These are phyloP conservation scores for Ustilago crameri DNA, from an alignment of 1,284 basidiomycete genomes.

Conservation along the genomic window DNA sequence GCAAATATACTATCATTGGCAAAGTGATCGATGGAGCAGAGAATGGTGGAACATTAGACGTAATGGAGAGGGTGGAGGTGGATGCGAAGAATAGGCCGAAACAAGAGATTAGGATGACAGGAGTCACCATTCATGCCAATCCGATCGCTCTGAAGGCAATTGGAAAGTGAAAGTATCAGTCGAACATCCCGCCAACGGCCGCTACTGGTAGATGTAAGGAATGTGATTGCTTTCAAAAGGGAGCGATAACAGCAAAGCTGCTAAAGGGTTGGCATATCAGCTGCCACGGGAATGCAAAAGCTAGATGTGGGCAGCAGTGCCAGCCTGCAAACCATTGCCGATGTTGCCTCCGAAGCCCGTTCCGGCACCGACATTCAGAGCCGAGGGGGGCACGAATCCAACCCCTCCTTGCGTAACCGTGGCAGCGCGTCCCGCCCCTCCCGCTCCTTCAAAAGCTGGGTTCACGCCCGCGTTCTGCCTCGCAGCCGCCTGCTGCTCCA, in stretches of 20 bases:
- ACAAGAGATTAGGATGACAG: conserved; percentile 81
- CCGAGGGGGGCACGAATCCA: conserved; percentile 18
- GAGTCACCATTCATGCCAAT: conserved; percentile 93
- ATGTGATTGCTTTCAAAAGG: not conserved
- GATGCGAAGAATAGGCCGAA: conserved; percentile 88
- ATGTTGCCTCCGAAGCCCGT: conserved; percentile 16
- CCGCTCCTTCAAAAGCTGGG: not conserved
- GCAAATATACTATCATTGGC: conserved; percentile 65
- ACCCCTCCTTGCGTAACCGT: conserved; percentile 21
- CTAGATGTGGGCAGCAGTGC: conserved; percentile 22
- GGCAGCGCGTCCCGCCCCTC: not conserved
- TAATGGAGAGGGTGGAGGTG: conserved; percentile 82
- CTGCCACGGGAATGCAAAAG: too few relatives aligned
- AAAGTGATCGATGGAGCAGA: conserved; percentile 65
- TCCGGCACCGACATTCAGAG: conserved; percentile 9
- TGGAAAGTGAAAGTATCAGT: conserved; percentile 17
- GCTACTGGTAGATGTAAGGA: not conserved
- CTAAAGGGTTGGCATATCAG: not conserved
- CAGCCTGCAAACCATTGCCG: conserved; percentile 31
- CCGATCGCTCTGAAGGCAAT: conserved; percentile 78
- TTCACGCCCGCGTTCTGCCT: not conserved
- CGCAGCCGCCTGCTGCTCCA: conserved; percentile 19
- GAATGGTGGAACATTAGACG: conserved; percentile 55
- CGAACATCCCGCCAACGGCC: not conserved
- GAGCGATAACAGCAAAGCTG: not conserved